Evolutionary conservation across 768 basidiomycete genomes (phyloP), one percentile per base, ranked within the genome.

Genomic region (Pleurotus platypus): DNA sequence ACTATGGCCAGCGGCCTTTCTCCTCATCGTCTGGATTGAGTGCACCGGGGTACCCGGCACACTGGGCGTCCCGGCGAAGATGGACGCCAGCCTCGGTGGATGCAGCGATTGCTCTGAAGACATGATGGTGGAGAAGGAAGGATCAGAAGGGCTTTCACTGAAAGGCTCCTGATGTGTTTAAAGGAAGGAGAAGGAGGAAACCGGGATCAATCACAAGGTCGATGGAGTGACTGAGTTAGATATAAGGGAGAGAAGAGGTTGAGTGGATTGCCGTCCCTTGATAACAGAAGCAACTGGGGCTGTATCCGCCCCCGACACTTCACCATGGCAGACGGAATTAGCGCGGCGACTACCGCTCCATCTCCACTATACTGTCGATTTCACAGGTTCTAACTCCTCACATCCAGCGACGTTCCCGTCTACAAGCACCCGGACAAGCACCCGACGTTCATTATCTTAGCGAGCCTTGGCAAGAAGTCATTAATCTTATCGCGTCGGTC

Each of bases 1-100:
- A 54, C 86, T 82, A 66, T 94, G 92, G n/a, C 92, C 92, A 3
- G 92, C 92, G 18, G 90, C 82, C 76, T 92, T 94, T 63, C 92
- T 80, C 61, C 92, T 83, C 89, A 94, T 92, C 24, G 91, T 89
- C 71, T 92, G 87, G 63, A 94, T 94, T 58, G 86, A 92, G 69
- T 94, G 92, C 58, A 94, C 89, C 3, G 92, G 92, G 0, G 92
- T 94, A 61, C 90, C 81, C 1, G 91, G 89, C 9, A 79, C 84
- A 69, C 87, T 90, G 61, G 91, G 91, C 51, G 89, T 83, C 55
- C 72, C 78, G 57, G 85, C 80, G 62, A 92, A 91, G 57, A 85
- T 89, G 62, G 84, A 73, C 6, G 89, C 82, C 26, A 92, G 78
- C 64, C 90, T 78, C 39, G 89, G 82, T 20, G 90, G 90, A 58